These are phyloP conservation scores for Ulota crispa DNA, from an alignment of 225 moss, liverwort and hornwort species.

Conservation along the genomic window DNA sequence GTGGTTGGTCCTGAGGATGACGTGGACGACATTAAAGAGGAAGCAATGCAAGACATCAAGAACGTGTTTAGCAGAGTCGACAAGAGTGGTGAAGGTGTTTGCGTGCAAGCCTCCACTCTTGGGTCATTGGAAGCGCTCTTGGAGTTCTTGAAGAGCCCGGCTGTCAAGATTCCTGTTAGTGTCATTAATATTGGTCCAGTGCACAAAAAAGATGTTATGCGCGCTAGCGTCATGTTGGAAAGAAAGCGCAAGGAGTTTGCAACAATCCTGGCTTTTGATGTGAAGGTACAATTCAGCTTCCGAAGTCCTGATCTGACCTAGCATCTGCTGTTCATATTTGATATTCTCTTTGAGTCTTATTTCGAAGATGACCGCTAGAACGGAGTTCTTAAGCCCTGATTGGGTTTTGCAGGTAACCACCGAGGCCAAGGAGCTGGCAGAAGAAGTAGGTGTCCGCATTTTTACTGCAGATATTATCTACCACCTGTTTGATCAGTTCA, in stretches of 20 bases:
- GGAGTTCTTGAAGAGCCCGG: slow-evolving; percentile 94
- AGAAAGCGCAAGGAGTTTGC: slow-evolving; percentile 94
- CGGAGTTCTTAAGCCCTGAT: neutral
- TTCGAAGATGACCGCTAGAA: neutral
- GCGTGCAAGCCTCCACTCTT: slow-evolving; percentile 98
- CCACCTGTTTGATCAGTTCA: slow-evolving; percentile 97
- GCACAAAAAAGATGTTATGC: slow-evolving; percentile 98
- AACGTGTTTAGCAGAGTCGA: slow-evolving; percentile 95
- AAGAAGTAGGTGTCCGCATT: slow-evolving; percentile 95
- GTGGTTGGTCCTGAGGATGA: slow-evolving; percentile 99
- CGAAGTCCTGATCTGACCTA: neutral
- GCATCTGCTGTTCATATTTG: neutral
- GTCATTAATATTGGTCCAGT: slow-evolving; percentile 95
- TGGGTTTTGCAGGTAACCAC: slow-evolving; percentile 63
- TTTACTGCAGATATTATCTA: slow-evolving; percentile 99
- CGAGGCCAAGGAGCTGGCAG: slow-evolving; percentile 93
- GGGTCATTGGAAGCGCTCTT: slow-evolving; percentile 95
- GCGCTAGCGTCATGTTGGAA: slow-evolving; percentile 96
- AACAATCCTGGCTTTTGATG: slow-evolving; percentile 97
- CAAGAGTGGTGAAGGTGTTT: slow-evolving; percentile 98
- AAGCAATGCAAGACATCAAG: slow-evolving; percentile 98
- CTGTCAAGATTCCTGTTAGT: slow-evolving; percentile 97
- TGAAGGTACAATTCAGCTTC: slow-evolving; percentile 57
- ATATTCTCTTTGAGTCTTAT: neutral
- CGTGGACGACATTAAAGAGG: slow-evolving; percentile 92